These are phyloP conservation scores for Fomitopsis pinicola DNA, from an alignment of 1,284 basidiomycete genomes.

Conservation along the genomic window DNA sequence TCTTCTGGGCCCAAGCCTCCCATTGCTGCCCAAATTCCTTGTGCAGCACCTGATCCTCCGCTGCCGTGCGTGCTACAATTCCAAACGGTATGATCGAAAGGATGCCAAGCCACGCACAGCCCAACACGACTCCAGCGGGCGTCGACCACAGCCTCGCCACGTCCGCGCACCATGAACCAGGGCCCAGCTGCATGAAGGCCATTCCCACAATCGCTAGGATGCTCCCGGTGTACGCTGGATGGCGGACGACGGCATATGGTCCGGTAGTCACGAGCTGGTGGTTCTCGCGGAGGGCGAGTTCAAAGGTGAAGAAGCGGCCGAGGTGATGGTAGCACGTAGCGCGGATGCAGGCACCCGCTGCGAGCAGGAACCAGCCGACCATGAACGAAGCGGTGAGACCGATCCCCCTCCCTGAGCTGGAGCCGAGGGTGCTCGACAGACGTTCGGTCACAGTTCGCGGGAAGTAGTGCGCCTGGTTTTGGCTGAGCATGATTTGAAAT, in stretches of 20 bases:
- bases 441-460: not conserved
- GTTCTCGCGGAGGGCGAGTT: constrained; percentile 9
- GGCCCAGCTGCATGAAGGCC: constrained; percentile 2
- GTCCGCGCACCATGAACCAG: constrained; percentile 6
- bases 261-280: constrained; percentile 13
- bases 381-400: constrained; percentile 2
- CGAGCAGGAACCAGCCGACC: constrained; percentile 6
- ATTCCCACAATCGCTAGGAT: constrained; percentile 2
- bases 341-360: constrained; percentile 5
- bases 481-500: constrained; percentile 9
- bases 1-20: constrained; percentile 9
- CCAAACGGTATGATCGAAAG: not conserved
- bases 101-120: not conserved
- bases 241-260: constrained; percentile 12
- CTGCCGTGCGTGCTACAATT: constrained; percentile 1
- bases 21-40: constrained; percentile 10
- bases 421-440: not conserved
- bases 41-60: constrained; percentile 9
- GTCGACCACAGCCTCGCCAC: not conserved
- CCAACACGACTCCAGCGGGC: not conserved
- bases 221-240: constrained; percentile 9
- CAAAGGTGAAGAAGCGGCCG: constrained; percentile 11
- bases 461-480: not conserved
- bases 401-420: not conserved
- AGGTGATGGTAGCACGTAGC: constrained; percentile 8